Conservation (phyloP, 805 yeast species). For the Yamadazyma laniorum region DNA sequence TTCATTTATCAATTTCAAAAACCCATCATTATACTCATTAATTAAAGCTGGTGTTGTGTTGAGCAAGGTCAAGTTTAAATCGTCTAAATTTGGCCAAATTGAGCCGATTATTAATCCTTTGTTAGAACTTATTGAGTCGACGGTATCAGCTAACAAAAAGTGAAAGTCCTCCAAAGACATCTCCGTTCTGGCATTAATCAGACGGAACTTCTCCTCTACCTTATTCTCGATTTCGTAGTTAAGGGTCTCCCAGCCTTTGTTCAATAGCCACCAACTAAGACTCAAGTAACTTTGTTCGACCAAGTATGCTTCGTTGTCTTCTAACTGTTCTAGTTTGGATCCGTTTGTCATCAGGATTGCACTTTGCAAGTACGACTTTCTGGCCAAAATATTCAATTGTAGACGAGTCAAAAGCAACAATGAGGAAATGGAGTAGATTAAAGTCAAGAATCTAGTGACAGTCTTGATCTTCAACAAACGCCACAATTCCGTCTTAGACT, state of each 20-base stretch:
- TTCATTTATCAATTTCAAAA: constrained; percentile 44
- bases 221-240: constrained; percentile 51
- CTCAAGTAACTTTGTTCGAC: constrained; percentile 82
- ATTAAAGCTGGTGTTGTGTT: constrained; percentile 46
- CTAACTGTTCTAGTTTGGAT: constrained; percentile 14
- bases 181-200: constrained; percentile 70
- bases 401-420: constrained; percentile 76
- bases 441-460: constrained; percentile 67
- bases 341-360: constrained; percentile 68
- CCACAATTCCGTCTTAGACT: constrained; percentile 65
- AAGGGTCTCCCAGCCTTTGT: constrained; percentile 74
- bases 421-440: constrained; percentile 65
- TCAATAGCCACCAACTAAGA: constrained; percentile 90
- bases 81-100: constrained; percentile 40
- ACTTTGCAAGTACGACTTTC: constrained; percentile 78
- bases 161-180: constrained; percentile 62
- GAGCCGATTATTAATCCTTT: constrained; percentile 18
- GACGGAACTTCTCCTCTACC: constrained; percentile 60
- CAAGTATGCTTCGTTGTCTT: constrained; percentile 43
- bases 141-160: constrained; percentile 20
- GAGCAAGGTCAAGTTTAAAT: constrained; percentile 46
- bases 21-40: constrained; percentile 34
- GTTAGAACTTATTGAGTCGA: constrained; percentile 19
- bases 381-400: constrained; percentile 84
- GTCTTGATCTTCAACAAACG: constrained; percentile 72